These are phyloP conservation scores for Ustilago hordei DNA, from an alignment of 1,284 basidiomycete genomes.

Conservation along the genomic window DNA sequence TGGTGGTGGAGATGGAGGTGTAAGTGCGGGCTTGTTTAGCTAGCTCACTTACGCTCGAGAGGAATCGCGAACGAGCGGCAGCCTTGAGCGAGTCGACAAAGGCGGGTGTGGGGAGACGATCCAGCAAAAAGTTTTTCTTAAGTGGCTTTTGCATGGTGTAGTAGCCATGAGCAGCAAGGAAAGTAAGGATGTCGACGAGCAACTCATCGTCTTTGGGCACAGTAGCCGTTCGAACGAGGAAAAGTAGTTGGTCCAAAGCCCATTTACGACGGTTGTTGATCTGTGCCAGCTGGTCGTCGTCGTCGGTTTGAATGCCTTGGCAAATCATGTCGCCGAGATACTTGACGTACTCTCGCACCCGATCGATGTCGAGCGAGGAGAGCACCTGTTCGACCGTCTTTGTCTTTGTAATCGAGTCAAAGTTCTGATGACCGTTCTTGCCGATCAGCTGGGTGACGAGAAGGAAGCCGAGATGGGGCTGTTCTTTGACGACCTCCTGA, in stretches of 20 bases:
- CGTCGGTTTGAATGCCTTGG: slow-evolving; percentile 26
- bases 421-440: slow-evolving; percentile 85
- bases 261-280: slow-evolving; percentile 72
- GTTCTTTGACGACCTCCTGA: slow-evolving; percentile 79
- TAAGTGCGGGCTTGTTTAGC: slow-evolving; percentile 73
- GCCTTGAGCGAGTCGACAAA: slow-evolving; percentile 80
- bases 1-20: slow-evolving; percentile 55
- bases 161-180: slow-evolving; percentile 84
- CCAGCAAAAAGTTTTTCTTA: slow-evolving; percentile 75
- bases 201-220: slow-evolving; percentile 85
- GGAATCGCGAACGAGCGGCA: slow-evolving; percentile 78
- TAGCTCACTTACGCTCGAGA: slow-evolving; percentile 82
- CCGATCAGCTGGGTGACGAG: slow-evolving; percentile 88
- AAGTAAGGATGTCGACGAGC: slow-evolving; percentile 81
- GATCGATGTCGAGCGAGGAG: slow-evolving; percentile 79
- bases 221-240: slow-evolving; percentile 81
- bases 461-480: slow-evolving; percentile 85
- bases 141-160: slow-evolving; percentile 80
- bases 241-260: slow-evolving; percentile 87
- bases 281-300: slow-evolving; percentile 42
- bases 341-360: slow-evolving; percentile 82
- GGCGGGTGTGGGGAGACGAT: slow-evolving; percentile 74
- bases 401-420: slow-evolving; percentile 90
- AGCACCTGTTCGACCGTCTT: slow-evolving; percentile 91
- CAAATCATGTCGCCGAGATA: slow-evolving; percentile 73